Evolutionary conservation across 139 green algal species (phyloP), one percentile per base, ranked within the genome.

Genomic region (Diplosphaera chodatii): DNA sequence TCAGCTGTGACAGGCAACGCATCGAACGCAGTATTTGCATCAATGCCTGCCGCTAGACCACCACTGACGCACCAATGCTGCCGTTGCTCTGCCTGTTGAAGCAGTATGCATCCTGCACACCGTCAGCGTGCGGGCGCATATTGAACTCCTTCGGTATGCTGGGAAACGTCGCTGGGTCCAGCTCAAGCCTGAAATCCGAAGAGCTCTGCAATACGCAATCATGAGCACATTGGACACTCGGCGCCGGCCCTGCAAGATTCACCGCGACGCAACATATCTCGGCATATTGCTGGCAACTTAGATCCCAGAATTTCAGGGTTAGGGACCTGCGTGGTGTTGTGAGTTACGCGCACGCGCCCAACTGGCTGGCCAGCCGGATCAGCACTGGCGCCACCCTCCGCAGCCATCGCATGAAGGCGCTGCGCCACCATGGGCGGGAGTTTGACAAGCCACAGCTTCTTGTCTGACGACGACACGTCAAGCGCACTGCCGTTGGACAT

Each of bases 371-470:
- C 48, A 59, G 48, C 16, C 25, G 48, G 13, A n/a, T 59, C 48
- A 59, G 13, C 48, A 25, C 10, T 5, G 48, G 10, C 16, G 48
- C 3, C 16, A 23, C 3, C 48, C 48, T 59, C 13, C 16, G 48
- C 48, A 4, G 48, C 48, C 3, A 59, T 10, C 25, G 48, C 48
- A 25, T 59, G 48, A 10, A 59, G 48, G 48, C 48, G 48, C 48
- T 59, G 48, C 8, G 48, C 48, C 16, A 69, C 64, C 31, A 69
- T 68, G 30, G 25, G 30, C 64, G 28, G 30, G 10, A 68, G 16
- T 31, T 68, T 68, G 2, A 68, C 31, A 16, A 68, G 64, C 64
- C 64, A 68, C 29, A 68, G 2, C 31, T 68, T 68, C 31, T 55
- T 68, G 5, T 68, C 64, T 40, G 64, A 40, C 31, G 2, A 4